Evolutionary conservation across 1,139 yeast species (phyloP).

Genomic region (Neolecta irregularis): DNA sequence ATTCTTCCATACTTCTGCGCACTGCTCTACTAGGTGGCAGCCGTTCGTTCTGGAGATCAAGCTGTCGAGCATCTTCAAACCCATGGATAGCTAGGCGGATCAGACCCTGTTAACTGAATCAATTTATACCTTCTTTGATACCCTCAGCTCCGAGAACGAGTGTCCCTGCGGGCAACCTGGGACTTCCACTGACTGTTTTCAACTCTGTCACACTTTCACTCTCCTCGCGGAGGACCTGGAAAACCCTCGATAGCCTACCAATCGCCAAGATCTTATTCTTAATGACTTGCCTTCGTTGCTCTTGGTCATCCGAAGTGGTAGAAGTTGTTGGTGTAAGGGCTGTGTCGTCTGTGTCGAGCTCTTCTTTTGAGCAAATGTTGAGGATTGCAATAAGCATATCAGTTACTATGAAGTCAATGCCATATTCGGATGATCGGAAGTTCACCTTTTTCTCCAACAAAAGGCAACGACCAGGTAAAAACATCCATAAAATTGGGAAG

Average conservation of each 20-base stretch:
- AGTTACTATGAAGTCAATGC: constrained; percentile 34
- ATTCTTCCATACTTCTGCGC: constrained; percentile 31
- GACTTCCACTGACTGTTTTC: constrained; percentile 46
- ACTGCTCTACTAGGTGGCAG: constrained; percentile 72
- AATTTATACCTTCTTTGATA: constrained; percentile 23
- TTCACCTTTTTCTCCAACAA: constrained; percentile 71
- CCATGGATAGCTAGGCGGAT: constrained; percentile 44
- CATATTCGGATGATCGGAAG: not conserved
- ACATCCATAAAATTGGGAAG: constrained; percentile 95
- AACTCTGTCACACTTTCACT: constrained; percentile 74
- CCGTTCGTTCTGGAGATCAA: constrained; percentile 74
- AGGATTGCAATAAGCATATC: constrained; percentile 84
- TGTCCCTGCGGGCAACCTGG: constrained; percentile 75
- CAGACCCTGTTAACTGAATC: not conserved
- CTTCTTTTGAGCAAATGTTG: constrained; percentile 91
- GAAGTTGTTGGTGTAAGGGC: constrained; percentile 13
- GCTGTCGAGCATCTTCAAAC: constrained; percentile 72
- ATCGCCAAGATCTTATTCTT: constrained; percentile 87
- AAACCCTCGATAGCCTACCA: constrained; percentile 89
- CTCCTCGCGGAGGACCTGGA: constrained; percentile 74
- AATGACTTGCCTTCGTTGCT: constrained; percentile 42
- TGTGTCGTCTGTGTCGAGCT: constrained; percentile 57
- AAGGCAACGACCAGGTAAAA: constrained; percentile 93
- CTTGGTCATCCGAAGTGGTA: constrained; percentile 15
- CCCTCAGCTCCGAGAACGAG: constrained; percentile 73